These are phyloP conservation scores for Leptomonas pyrrhocoris DNA, from an alignment of 208 protist genomes.

Conservation along the genomic window DNA sequence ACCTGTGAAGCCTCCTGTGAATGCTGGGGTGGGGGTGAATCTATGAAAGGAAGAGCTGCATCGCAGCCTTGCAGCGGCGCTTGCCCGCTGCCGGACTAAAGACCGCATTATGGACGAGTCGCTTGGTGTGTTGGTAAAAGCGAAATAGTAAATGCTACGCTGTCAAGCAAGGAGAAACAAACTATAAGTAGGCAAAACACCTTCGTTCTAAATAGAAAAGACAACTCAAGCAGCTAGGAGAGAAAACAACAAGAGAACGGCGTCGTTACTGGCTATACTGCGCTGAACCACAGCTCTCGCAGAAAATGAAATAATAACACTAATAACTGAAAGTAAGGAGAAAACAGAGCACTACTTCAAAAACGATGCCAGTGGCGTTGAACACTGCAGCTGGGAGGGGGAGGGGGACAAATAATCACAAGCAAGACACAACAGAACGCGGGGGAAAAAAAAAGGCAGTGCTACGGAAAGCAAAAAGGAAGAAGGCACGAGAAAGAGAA, in stretches of 20 bases:
- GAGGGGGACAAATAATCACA: neutral
- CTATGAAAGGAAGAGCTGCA: conserved; percentile 21
- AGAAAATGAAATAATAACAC: neutral
- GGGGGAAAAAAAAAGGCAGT: conserved; percentile 2
- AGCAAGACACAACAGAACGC: too few species aligned
- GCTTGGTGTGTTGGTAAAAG: too few species aligned
- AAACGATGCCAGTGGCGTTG: neutral
- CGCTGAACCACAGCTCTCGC: too few species aligned
- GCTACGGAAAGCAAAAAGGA: neutral
- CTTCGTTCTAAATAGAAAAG: neutral
- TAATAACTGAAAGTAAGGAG: conserved; percentile 4
- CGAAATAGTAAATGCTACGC: neutral
- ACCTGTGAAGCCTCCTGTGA: neutral
- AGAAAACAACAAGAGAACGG: neutral
- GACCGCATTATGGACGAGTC: conserved; percentile 12
- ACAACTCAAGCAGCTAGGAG: neutral
- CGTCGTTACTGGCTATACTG: neutral
- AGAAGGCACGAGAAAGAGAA: neutral
- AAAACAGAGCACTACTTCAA: neutral
- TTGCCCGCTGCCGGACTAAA: conserved; percentile 10
- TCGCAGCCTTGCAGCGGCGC: conserved; percentile 8
- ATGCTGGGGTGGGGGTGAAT: conserved; percentile 13
- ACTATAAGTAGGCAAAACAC: too few species aligned
- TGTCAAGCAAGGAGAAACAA: neutral
- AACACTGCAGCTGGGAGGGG: neutral